A percentile compares a stretch with the other conserved stretches of the same genome.
phyloP scores from a whole-genome alignment of 495 filamentous ascomycete genomes.

The Podospora pseudocomata region DNA sequence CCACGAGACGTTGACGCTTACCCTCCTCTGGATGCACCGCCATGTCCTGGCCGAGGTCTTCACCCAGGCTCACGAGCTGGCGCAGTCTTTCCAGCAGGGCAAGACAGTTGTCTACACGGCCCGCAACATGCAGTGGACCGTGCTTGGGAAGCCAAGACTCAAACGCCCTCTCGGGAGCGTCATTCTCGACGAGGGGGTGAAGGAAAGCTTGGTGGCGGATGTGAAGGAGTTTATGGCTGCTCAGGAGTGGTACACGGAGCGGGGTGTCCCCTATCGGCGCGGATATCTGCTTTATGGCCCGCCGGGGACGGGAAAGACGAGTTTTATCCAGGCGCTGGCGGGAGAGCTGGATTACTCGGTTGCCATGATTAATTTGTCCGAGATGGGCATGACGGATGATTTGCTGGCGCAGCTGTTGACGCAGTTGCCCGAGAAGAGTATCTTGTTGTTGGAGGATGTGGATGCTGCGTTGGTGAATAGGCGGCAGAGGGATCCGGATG shows the following conservation, averaged over 20 bases:
- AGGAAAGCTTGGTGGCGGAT: slow-evolving; percentile 79
- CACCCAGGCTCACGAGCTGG: slow-evolving; percentile 74
- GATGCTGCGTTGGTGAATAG: slow-evolving; percentile 88
- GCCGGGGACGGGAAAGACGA: slow-evolving; percentile 92
- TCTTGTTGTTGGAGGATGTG: slow-evolving; percentile 89
- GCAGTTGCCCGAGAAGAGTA: slow-evolving; percentile 78
- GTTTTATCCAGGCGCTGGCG: slow-evolving; percentile 92
- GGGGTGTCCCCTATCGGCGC: slow-evolving; percentile 90
- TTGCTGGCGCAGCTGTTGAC: slow-evolving; percentile 82
- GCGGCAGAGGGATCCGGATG: slow-evolving; percentile 72
- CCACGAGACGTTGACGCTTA: slow-evolving; percentile 91
- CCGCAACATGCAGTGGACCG: slow-evolving; percentile 72
- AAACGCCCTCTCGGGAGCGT: slow-evolving; percentile 88
- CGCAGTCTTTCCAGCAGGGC: slow-evolving; percentile 74
- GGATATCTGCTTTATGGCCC: slow-evolving; percentile 94
- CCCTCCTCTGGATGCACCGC: slow-evolving; percentile 82
- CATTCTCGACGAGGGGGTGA: slow-evolving; percentile 78
- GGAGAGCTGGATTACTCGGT: slow-evolving; percentile 92
- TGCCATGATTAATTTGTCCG: slow-evolving; percentile 88
- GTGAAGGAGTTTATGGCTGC: slow-evolving; percentile 77
- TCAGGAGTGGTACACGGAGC: slow-evolving; percentile 85
- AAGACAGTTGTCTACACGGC: slow-evolving; percentile 91
- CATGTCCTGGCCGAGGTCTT: slow-evolving; percentile 85
- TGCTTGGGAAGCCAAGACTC: slow-evolving; percentile 80
- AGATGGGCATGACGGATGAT: slow-evolving; percentile 90